phyloP scores from a whole-genome alignment of 2,329 filamentous ascomycete species.

The Colletotrichum sp. region DNA sequence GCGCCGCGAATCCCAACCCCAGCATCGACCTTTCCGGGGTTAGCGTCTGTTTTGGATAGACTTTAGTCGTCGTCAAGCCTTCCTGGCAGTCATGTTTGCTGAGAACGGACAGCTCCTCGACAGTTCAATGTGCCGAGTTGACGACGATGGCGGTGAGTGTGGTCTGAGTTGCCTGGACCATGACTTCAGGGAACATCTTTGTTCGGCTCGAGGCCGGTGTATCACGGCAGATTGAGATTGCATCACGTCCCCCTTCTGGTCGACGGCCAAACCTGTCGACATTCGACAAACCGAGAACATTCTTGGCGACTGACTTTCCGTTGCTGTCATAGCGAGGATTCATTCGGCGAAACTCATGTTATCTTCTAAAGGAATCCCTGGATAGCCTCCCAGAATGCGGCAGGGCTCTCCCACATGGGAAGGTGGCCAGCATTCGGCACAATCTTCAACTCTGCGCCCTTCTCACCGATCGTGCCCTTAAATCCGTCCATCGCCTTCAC shows the following conservation, averaged over 20 bases:
- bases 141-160: not conserved
- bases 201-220: not conserved
- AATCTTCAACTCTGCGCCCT: conserved; percentile 63
- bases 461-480: conserved; percentile 59
- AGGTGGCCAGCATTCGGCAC: conserved; percentile 78
- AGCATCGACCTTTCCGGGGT: not conserved
- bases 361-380: conserved; percentile 56
- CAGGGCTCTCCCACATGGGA: conserved; percentile 81
- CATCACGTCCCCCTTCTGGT: not conserved
- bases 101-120: not conserved
- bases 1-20: not conserved
- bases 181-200: not conserved
- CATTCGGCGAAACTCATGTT: not conserved
- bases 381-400: conserved; percentile 70
- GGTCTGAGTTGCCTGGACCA: not conserved
- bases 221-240: not conserved
- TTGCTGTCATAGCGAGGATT: not conserved
- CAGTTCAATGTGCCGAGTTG: not conserved
- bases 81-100: not conserved
- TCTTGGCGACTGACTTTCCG: not conserved
- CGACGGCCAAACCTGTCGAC: not conserved
- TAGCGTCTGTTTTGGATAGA: conserved; percentile 8
- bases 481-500: conserved; percentile 83
- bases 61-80: not conserved
- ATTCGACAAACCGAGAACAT: not conserved